phyloP scores from a whole-genome alignment of 2,329 filamentous ascomycete genomes.

The Fusarium phyllophilum region DNA sequence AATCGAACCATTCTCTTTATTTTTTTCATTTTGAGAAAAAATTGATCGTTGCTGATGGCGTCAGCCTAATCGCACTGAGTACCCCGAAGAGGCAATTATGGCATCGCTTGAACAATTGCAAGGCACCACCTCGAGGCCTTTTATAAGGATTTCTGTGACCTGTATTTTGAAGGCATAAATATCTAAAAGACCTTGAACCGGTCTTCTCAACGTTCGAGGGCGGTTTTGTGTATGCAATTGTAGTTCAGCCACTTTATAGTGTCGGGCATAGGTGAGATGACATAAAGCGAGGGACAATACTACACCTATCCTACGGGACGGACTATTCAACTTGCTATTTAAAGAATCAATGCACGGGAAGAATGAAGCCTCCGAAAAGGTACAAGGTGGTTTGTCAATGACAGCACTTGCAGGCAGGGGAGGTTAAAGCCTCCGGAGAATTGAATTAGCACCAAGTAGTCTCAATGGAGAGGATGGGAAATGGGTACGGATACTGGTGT shows the following conservation, averaged over 20 bases:
- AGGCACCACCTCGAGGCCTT: too few relatives aligned
- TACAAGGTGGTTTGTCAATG: background rate
- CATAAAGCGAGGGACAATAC: background rate
- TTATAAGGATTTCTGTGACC: too few relatives aligned
- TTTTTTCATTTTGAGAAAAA: background rate
- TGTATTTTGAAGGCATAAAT: background rate
- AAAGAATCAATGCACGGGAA: background rate
- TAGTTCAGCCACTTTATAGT: background rate
- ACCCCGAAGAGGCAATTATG: background rate
- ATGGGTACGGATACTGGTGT: background rate
- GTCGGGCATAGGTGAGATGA: too few relatives aligned
- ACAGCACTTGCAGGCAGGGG: background rate
- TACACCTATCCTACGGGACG: background rate
- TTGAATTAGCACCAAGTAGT: background rate
- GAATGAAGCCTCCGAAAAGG: rapidly evolving
- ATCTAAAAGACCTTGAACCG: background rate
- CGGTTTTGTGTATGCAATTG: background rate
- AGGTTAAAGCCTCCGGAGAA: background rate
- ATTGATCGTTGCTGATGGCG: background rate
- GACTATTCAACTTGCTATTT: background rate
- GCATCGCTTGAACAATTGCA: too few relatives aligned
- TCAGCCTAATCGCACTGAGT: rapidly evolving
- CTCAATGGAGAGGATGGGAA: rapidly evolving
- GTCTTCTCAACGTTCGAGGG: background rate
- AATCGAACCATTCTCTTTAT: rapidly evolving